A percentile compares a stretch with the other conserved stretches of the same genome.
Conservation (phyloP, 2,329 filamentous ascomycete genomes). For the Fusarium sp. region DNA sequence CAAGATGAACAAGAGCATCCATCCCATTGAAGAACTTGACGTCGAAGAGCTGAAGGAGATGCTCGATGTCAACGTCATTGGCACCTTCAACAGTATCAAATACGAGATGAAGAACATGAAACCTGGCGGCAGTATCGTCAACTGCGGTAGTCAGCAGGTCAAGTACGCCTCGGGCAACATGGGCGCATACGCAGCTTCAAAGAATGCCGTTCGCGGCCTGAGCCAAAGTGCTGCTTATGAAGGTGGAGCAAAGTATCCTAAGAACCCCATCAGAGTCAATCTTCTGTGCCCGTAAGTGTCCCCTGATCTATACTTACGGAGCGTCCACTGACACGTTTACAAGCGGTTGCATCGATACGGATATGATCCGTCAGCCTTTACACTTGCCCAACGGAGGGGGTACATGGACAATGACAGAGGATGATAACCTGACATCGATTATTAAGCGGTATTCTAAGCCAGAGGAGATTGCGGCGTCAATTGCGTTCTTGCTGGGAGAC, state of each 20-base stretch:
- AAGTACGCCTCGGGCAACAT: conserved; percentile 53
- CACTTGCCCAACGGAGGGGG: conserved; percentile 43
- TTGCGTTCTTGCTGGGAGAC: conserved; percentile 51
- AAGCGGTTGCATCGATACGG: conserved; percentile 49
- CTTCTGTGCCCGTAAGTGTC: conserved; percentile 41
- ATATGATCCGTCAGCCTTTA: conserved; percentile 49
- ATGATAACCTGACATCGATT: conserved; percentile 45
- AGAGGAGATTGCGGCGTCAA: conserved; percentile 48
- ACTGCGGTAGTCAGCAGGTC: conserved; percentile 61
- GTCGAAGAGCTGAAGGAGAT: conserved; percentile 43
- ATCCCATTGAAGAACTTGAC: conserved; percentile 44
- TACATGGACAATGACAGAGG: conserved; percentile 47
- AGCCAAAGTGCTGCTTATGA: conserved; percentile 49
- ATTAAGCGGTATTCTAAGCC: conserved; percentile 48
- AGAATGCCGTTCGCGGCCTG: conserved; percentile 50
- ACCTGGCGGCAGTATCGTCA: conserved; percentile 62
- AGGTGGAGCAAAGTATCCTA: conserved; percentile 44
- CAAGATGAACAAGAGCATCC: conserved; percentile 48
- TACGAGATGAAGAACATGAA: conserved; percentile 54
- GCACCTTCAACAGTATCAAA: conserved; percentile 48
- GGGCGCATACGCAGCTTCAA: conserved; percentile 53
- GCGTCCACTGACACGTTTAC: neutral
- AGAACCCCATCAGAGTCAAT: conserved; percentile 47
- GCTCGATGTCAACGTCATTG: conserved; percentile 46
- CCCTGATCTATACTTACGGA: fast-evolving